Evolutionary conservation across 1,284 basidiomycete genomes (phyloP).

Genomic region (Cryptococcus sp.): DNA sequence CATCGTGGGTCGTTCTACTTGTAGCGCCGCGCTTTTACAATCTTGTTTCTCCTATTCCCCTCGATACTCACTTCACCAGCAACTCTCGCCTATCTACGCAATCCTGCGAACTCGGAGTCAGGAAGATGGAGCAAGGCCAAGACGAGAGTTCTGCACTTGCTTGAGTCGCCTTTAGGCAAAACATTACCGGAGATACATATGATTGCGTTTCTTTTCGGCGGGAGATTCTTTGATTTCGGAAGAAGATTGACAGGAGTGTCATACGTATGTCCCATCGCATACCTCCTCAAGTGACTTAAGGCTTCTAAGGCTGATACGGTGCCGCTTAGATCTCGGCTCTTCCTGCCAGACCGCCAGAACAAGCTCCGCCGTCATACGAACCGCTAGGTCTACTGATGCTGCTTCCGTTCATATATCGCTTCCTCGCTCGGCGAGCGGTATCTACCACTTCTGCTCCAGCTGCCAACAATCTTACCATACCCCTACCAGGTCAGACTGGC

Average conservation of each 20-base stretch:
- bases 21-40: conserved; percentile 61
- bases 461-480: background rate
- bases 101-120: background rate
- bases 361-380: conserved; percentile 77
- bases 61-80: conserved; percentile 58
- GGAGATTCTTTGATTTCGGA: conserved; percentile 72
- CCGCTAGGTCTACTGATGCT: conserved; percentile 75
- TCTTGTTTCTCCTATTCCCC: conserved; percentile 62
- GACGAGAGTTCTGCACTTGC: conserved; percentile 15
- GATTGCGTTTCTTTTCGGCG: conserved; percentile 75
- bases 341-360: conserved; percentile 66
- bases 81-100: conserved; percentile 54
- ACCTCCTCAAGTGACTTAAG: background rate
- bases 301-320: background rate
- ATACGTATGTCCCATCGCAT: conserved; percentile 61
- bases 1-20: background rate
- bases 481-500: background rate
- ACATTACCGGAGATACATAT: conserved; percentile 68
- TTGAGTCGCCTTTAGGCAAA: conserved; percentile 41
- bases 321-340: conserved; percentile 64
- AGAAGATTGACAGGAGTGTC: conserved; percentile 70
- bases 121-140: conserved; percentile 5
- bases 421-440: conserved; percentile 24
- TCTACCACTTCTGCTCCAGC: background rate
- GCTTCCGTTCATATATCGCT: conserved; percentile 67